A percentile compares a stretch with the other conserved stretches of the same genome.
Evolutionary conservation across 768 basidiomycete genomes (phyloP).

Genomic region (Suillus brevipes): DNA sequence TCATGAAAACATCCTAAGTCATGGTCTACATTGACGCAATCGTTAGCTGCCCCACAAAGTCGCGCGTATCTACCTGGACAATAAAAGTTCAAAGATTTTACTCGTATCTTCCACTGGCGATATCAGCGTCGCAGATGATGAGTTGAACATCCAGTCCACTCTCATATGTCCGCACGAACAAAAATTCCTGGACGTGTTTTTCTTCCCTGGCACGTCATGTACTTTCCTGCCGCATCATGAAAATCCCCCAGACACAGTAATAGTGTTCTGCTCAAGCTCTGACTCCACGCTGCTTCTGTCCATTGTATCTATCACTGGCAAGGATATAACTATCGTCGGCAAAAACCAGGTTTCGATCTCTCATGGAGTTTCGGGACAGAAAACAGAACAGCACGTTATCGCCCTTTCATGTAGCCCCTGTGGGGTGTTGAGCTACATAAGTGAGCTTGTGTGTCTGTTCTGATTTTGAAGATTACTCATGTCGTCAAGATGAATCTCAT

Average conservation of each 20-base stretch:
- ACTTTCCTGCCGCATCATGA: constrained; percentile 25
- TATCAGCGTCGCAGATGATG: constrained; percentile 32
- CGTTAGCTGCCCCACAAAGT: constrained; percentile 46
- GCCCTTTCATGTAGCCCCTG: constrained; percentile 38
- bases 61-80: constrained; percentile 37
- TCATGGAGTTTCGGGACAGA: not conserved
- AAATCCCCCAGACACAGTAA: constrained; percentile 14
- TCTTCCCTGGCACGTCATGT: constrained; percentile 31
- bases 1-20: constrained; percentile 2
- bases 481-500: constrained; percentile 42
- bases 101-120: constrained; percentile 36
- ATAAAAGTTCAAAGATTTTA: constrained; percentile 29
- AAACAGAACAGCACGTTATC: constrained; percentile 3
- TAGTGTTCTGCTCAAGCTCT: constrained; percentile 26
- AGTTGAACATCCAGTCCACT: constrained; percentile 27
- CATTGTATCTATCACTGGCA: constrained; percentile 18
- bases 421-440: constrained; percentile 51
- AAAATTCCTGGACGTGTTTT: constrained; percentile 28
- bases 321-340: not conserved
- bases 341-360: not conserved
- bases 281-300: constrained; percentile 22
- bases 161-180: constrained; percentile 29
- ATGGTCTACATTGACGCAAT: constrained; percentile 11
- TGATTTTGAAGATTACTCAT: not conserved
- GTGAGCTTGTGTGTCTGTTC: constrained; percentile 34